A percentile compares a stretch with the other conserved stretches of the same genome.
Conservation (phyloP, 2,329 filamentous ascomycete species). For the Fusarium multiceps region DNA sequence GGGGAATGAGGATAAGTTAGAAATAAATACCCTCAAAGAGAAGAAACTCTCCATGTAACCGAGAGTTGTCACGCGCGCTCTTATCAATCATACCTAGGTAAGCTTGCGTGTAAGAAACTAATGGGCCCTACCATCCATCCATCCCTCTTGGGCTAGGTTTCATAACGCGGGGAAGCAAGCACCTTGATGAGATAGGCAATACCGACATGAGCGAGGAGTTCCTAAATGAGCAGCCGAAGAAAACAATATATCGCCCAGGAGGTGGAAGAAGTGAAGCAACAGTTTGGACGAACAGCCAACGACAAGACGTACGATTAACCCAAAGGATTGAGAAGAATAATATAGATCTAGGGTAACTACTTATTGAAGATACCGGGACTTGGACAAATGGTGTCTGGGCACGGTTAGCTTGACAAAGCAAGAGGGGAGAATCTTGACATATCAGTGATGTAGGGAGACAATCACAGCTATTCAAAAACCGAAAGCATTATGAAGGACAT, state of each 20-base stretch:
- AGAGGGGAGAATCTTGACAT: not conserved
- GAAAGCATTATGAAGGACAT: no score
- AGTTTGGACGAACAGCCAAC: not conserved
- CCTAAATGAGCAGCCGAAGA: not conserved
- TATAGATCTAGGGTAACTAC: not conserved
- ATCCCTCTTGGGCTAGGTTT: slow-evolving; percentile 3
- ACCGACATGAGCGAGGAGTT: not conserved
- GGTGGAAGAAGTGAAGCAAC: not conserved
- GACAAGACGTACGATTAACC: not conserved
- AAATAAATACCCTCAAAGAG: not conserved
- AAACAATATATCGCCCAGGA: not conserved
- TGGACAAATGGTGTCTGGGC: not conserved
- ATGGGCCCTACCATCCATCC: not conserved
- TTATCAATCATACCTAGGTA: slow-evolving; percentile 19
- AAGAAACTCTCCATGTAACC: not conserved
- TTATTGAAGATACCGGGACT: not conserved
- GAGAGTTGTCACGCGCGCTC: slow-evolving; percentile 27
- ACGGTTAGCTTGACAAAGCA: not conserved
- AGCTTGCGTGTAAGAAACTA: slow-evolving; percentile 4
- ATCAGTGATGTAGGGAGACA: not conserved
- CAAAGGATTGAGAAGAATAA: not conserved
- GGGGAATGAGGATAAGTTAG: not conserved
- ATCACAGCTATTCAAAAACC: not conserved
- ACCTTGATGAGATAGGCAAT: slow-evolving; percentile 7
- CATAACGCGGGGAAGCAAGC: slow-evolving; percentile 15